These are phyloP conservation scores for Haematococcus lacustris DNA, from an alignment of 139 green algal species.

Conservation along the genomic window DNA sequence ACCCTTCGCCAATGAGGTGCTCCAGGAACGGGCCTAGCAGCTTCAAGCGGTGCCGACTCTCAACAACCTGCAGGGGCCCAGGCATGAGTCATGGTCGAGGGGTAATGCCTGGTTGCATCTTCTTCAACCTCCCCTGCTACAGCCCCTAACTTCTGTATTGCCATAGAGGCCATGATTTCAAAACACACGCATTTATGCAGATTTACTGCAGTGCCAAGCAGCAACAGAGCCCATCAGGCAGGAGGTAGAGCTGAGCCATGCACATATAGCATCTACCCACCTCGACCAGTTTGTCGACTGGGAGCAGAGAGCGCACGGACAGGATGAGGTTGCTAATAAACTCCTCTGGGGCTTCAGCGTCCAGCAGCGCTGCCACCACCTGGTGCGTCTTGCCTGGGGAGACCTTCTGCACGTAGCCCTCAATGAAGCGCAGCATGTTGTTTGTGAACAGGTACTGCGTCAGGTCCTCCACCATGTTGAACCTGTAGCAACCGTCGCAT, in stretches of 20 bases:
- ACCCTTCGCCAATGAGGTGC: slow-evolving; percentile 92
- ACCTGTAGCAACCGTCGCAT: no score
- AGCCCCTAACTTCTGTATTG: no score
- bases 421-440: slow-evolving; percentile 89
- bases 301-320: slow-evolving; percentile 79
- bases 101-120: no score
- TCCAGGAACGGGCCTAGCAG: slow-evolving; percentile 96
- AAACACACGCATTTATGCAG: no score
- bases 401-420: slow-evolving; percentile 99
- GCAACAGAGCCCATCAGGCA: no score
- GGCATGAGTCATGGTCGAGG: no score
- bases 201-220: no score
- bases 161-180: no score
- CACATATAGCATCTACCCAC: no score
- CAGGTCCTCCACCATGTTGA: slow-evolving; percentile 92
- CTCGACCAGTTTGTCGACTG: slow-evolving; percentile 73
- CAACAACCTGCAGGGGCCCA: slow-evolving; percentile 68
- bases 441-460: slow-evolving; percentile 85
- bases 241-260: no score
- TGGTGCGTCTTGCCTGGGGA: slow-evolving; percentile 52
- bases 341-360: slow-evolving; percentile 87
- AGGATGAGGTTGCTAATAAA: slow-evolving; percentile 98
- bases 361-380: slow-evolving; percentile 92
- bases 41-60: slow-evolving; percentile 88
- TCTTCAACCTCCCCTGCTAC: no score